Conservation (phyloP, 495 filamentous ascomycete genomes). For the Neurospora terricola region DNA sequence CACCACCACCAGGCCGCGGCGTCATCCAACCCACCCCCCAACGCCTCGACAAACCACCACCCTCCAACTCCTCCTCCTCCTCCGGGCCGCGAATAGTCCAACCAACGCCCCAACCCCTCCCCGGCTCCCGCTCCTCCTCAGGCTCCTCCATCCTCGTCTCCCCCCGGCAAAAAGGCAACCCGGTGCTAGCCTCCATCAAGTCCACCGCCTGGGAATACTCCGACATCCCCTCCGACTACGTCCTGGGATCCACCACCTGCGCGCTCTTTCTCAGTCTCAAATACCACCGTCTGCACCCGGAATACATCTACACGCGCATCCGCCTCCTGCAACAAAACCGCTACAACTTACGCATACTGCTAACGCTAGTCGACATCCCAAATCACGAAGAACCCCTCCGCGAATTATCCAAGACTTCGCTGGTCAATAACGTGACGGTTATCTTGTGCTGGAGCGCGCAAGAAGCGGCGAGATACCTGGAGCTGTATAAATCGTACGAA, state of each 20-base stretch:
- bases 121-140: slow-evolving; percentile 42
- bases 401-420: slow-evolving; percentile 71
- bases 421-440: slow-evolving; percentile 85
- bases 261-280: slow-evolving; percentile 91
- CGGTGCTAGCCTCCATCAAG: slow-evolving; percentile 71
- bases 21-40: slow-evolving; percentile 35
- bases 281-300: slow-evolving; percentile 93
- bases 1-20: slow-evolving; percentile 8
- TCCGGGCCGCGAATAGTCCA: slow-evolving; percentile 56
- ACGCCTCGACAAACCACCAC: slow-evolving; percentile 31
- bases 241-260: slow-evolving; percentile 78
- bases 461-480: slow-evolving; percentile 87
- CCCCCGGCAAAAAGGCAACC: slow-evolving; percentile 82
- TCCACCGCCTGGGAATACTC: slow-evolving; percentile 93
- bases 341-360: slow-evolving; percentile 73
- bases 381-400: slow-evolving; percentile 68
- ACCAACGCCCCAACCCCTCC: slow-evolving; percentile 75
- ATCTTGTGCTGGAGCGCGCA: slow-evolving; percentile 89
- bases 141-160: slow-evolving; percentile 80
- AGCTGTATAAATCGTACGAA: slow-evolving; percentile 88
- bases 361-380: slow-evolving; percentile 88
- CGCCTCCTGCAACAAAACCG: slow-evolving; percentile 64
- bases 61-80: slow-evolving; percentile 13
- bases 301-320: slow-evolving; percentile 95
- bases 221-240: slow-evolving; percentile 89